Evolutionary conservation across 2,329 filamentous ascomycete species (phyloP).

Genomic region (Aspergillus novoparasiticus): DNA sequence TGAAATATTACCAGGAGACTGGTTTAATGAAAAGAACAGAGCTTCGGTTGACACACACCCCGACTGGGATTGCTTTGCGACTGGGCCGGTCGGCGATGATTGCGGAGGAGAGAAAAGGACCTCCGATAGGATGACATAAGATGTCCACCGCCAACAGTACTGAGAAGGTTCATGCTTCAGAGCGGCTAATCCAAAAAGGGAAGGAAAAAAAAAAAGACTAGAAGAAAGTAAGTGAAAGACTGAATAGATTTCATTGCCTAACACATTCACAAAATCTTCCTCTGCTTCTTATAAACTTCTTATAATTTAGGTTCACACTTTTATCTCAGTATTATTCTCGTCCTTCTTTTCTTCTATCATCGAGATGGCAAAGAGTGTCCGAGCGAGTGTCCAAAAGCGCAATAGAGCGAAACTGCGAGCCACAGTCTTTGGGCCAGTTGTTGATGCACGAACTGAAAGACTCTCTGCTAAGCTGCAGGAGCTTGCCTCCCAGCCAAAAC

Average conservation of each 20-base stretch:
- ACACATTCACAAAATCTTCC: neutral
- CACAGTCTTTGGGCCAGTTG: slow-evolving; percentile 81
- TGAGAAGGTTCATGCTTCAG: neutral
- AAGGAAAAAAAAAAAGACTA: neutral
- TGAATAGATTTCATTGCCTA: neutral
- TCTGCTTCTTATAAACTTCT: neutral
- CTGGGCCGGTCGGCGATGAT: slow-evolving; percentile 9
- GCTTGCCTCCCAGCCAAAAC: slow-evolving; percentile 74
- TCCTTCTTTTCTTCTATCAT: slow-evolving; percentile 2
- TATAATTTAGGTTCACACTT: neutral
- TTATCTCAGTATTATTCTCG: neutral
- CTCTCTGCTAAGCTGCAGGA: slow-evolving; percentile 85
- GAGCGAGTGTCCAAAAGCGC: slow-evolving; percentile 76
- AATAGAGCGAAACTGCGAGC: slow-evolving; percentile 81
- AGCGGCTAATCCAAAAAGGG: neutral
- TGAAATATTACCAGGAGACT: neutral
- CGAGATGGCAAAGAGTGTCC: slow-evolving; percentile 83
- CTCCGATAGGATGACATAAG: slow-evolving; percentile 39
- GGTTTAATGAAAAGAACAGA: neutral
- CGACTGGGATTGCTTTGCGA: slow-evolving; percentile 9
- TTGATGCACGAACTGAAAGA: slow-evolving; percentile 76
- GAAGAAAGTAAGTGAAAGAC: neutral
- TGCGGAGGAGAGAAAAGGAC: slow-evolving; percentile 24
- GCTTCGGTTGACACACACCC: neutral
- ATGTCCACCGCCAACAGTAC: slow-evolving; percentile 7